Base-by-base conservation (phyloP, 805 yeast species). In the Suhomyces vadensis region DNA sequence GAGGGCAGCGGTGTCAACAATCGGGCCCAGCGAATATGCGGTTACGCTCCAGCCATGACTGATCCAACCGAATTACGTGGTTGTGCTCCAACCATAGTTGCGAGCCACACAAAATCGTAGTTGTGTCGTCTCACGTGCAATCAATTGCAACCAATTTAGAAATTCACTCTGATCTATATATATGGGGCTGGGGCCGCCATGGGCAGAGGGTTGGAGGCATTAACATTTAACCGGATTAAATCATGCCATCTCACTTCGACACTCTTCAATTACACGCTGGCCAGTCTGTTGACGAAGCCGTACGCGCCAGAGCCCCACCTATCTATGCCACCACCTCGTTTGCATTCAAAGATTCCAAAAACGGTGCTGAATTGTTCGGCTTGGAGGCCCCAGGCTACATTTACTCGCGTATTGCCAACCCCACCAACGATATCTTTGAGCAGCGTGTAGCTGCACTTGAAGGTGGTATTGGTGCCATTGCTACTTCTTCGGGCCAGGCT, bases 201-300 rank as follows among this genome's bases (percentile, higher is more conserved):
- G 9, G 9, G 16, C 31, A 7, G 33, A 29, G 19, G 31, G 20
- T 16, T 8, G n/a, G n/a, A n/a, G n/a, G n/a, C 39, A 22, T 11
- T 22, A 14, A 19, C n/a, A 23, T 10, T 4, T 20, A 27, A 14
- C 20, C 19, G 20, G 20, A 29, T 29, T 29, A 2, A 29, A 54
- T 42, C 21, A 70, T 69, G 74, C 81, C 82, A 29, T 78, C 83
- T 26, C 91, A 85, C 59, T 89, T 88, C 58, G 97, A 91, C 58
- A 91, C 97, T 23, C 75, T 87, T 46, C 97, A 92, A 74, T 79
- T 92, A 56, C 98, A 92, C 69, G 97, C 97, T 43, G 99, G 99
- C 52, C 96, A 90, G 71, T 77, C 75, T 49, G 75, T 70, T 23
- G 91, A 87, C 54, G 74, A 77, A 49, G 73, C 82, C 10, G 76